A percentile compares a stretch with the other conserved stretches of the same genome.
Conservation (phyloP, 768 basidiomycete genomes). For the Tremella fuciformis region DNA sequence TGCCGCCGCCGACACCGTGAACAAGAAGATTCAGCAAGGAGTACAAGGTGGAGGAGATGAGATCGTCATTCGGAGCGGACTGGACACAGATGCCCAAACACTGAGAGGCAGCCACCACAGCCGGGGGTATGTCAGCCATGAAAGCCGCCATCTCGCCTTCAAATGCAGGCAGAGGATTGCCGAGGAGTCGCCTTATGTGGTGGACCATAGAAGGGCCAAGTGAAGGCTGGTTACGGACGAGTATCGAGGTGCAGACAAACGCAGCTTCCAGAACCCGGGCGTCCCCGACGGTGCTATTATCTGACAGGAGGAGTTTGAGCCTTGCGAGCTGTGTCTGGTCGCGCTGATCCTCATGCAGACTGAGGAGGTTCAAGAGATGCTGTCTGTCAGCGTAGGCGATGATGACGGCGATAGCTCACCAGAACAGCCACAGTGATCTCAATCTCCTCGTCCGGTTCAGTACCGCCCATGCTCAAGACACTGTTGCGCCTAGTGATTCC, state of each 20-base stretch:
- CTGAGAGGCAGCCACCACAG: slow-evolving; percentile 79
- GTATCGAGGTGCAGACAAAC: slow-evolving; percentile 74
- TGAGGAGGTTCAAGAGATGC: slow-evolving; percentile 40
- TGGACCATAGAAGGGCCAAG: slow-evolving; percentile 70
- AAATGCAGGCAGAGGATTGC: slow-evolving; percentile 80
- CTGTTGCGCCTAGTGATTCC: slow-evolving; percentile 14
- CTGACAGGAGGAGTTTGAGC: slow-evolving; percentile 72
- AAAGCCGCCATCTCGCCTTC: slow-evolving; percentile 72
- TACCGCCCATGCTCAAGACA: slow-evolving; percentile 27
- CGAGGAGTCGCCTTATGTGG: slow-evolving; percentile 81
- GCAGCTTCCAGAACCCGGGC: slow-evolving; percentile 85
- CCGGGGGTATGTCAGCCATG: slow-evolving; percentile 70
- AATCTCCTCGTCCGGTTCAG: slow-evolving; percentile 36
- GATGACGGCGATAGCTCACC: slow-evolving; percentile 20
- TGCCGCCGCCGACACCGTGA: slow-evolving; percentile 24
- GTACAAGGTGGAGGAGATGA: slow-evolving; percentile 93
- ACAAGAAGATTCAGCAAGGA: slow-evolving; percentile 87
- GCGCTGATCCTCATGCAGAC: slow-evolving; percentile 26
- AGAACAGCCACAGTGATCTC: slow-evolving; percentile 39
- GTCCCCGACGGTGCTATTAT: slow-evolving; percentile 75
- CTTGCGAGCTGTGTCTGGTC: slow-evolving; percentile 56
- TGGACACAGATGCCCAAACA: slow-evolving; percentile 84
- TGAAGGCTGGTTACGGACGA: slow-evolving; percentile 81
- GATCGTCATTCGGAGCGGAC: slow-evolving; percentile 81
- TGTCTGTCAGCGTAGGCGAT: slow-evolving; percentile 10